These are phyloP conservation scores for Lobosporangium transversale DNA, from an alignment of 192 early-diverging fungal genomes.

Conservation along the genomic window DNA sequence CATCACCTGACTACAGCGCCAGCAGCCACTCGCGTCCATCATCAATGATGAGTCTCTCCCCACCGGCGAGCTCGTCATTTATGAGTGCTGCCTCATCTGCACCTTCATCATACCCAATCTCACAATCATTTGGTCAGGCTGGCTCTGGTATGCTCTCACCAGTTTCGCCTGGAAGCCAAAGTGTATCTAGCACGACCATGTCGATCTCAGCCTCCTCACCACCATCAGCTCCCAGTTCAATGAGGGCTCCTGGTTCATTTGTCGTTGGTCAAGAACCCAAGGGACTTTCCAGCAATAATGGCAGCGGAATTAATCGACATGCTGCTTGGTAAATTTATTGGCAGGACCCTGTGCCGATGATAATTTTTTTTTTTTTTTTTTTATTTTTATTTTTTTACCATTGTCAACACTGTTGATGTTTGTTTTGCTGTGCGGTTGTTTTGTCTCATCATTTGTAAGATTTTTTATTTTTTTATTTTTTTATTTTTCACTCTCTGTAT, in stretches of 20 bases:
- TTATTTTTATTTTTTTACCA: not conserved
- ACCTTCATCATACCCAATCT: slow-evolving; percentile 25
- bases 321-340: slow-evolving; percentile 22
- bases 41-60: slow-evolving; percentile 41
- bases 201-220: slow-evolving; percentile 20
- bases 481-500: too few relatives aligned
- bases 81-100: slow-evolving; percentile 21
- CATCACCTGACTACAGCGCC: slow-evolving; percentile 14
- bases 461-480: too few relatives aligned
- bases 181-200: not conserved
- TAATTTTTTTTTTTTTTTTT: not conserved
- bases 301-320: too few relatives aligned
- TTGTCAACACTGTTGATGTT: not conserved
- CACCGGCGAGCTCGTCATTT: slow-evolving; percentile 39
- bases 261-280: slow-evolving; percentile 30
- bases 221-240: slow-evolving; percentile 14
- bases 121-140: slow-evolving; percentile 40
- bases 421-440: too few relatives aligned
- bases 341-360: not conserved
- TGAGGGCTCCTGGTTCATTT: slow-evolving; percentile 17
- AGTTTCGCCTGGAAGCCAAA: slow-evolving; percentile 33
- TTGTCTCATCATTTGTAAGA: too few relatives aligned
- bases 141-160: slow-evolving; percentile 40
- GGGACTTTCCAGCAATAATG: slow-evolving; percentile 12
- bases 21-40: slow-evolving; percentile 36